These are phyloP conservation scores for Iris pallida DNA, from an alignment of 116 monocot species.

Conservation along the genomic window DNA sequence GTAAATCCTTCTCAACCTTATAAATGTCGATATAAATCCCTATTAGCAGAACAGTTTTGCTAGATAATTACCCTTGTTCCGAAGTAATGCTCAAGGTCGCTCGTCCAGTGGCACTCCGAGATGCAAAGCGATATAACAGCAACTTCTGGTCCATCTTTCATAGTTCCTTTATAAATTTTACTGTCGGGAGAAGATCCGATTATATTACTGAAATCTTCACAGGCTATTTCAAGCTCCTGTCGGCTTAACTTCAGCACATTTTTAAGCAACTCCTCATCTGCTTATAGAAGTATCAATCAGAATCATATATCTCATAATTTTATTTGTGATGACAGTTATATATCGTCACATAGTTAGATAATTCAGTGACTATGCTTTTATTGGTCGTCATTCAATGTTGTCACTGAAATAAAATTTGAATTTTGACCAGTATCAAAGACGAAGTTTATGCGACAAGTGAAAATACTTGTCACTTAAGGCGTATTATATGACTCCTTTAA, in stretches of 20 bases:
- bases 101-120: constrained; percentile 54
- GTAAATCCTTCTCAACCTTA: constrained; percentile 2
- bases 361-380: too few relatives aligned
- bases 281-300: constrained; percentile 2
- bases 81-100: constrained; percentile 66
- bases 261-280: constrained; percentile 67
- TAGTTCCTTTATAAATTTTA: constrained; percentile 81
- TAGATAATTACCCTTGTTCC: constrained; percentile 53
- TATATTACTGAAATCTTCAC: constrained; percentile 98
- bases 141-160: constrained; percentile 81
- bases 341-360: too few relatives aligned
- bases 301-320: constrained; percentile 2
- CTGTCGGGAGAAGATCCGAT: constrained; percentile 75
- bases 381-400: too few relatives aligned
- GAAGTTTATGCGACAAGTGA: too few relatives aligned
- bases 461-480: too few relatives aligned
- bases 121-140: constrained; percentile 76
- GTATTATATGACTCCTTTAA: too few relatives aligned
- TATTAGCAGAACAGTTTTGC: not conserved
- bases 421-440: too few relatives aligned
- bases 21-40: not conserved
- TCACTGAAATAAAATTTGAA: too few relatives aligned
- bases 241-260: constrained; percentile 48
- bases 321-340: too few relatives aligned
- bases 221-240: constrained; percentile 86